Percentiles rank a stretch among this genome's conserved stretches.
These are phyloP conservation scores for Phylloporus arenicola DNA, from an alignment of 768 basidiomycete genomes.

Conservation along the genomic window DNA sequence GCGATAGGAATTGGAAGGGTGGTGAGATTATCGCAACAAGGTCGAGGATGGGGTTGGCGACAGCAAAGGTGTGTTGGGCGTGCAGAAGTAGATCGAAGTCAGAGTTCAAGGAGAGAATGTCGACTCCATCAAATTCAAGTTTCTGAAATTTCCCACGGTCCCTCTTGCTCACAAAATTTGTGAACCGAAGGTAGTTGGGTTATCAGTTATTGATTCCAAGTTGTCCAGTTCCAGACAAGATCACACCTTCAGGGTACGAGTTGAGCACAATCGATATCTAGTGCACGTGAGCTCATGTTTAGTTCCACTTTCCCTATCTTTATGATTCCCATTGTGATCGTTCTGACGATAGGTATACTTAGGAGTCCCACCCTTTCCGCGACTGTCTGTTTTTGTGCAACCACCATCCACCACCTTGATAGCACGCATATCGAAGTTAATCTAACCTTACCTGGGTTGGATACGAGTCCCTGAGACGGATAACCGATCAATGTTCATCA, in stretches of 20 bases:
- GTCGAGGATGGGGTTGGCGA: slow-evolving; percentile 10
- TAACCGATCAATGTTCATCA: too few species aligned
- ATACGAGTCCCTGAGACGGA: too few species aligned
- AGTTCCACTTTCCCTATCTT: too few species aligned
- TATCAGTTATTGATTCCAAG: too few species aligned
- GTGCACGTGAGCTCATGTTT: background rate
- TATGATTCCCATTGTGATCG: background rate
- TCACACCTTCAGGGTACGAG: too few species aligned
- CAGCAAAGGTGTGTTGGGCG: slow-evolving; percentile 7
- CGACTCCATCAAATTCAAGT: slow-evolving; percentile 25
- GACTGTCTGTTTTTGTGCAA: too few species aligned
- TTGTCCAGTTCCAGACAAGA: too few species aligned
- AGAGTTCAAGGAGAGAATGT: slow-evolving; percentile 25
- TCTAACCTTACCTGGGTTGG: too few species aligned
- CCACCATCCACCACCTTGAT: too few species aligned
- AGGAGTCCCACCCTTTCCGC: background rate
- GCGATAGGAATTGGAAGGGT: slow-evolving; percentile 13
- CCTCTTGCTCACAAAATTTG: background rate
- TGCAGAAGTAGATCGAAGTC: slow-evolving; percentile 23
- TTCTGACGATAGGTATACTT: background rate
- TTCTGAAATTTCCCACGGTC: slow-evolving; percentile 22
- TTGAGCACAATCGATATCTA: too few species aligned
- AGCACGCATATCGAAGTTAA: too few species aligned
- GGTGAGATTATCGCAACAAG: slow-evolving; percentile 11
- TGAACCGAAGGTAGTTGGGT: too few species aligned